A percentile compares a stretch with the other conserved stretches of the same genome.
Conservation (phyloP, 345 rosid genomes). For the Gossypium anomalum region DNA sequence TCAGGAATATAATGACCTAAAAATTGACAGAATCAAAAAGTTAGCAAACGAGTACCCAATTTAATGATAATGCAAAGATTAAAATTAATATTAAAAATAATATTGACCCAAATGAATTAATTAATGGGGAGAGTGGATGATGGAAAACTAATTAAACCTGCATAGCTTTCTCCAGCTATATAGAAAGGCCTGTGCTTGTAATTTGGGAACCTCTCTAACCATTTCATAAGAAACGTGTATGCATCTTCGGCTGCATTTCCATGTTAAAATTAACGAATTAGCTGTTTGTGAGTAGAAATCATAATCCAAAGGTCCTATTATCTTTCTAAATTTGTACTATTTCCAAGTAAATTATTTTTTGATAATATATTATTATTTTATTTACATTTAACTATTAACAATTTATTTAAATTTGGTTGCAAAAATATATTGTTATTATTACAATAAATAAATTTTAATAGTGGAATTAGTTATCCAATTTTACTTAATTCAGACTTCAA, state of each 20-base stretch:
- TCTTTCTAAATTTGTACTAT: too few species aligned
- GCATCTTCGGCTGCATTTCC: conserved; percentile 63
- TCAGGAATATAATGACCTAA: conserved; percentile 87
- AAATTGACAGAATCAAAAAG: background rate
- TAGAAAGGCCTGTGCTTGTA: conserved; percentile 68
- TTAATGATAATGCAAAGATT: background rate
- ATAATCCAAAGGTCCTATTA: too few species aligned
- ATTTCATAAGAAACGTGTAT: conserved; percentile 49
- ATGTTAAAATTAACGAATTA: background rate
- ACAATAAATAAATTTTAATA: too few species aligned
- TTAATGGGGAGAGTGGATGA: background rate
- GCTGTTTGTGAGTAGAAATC: background rate
- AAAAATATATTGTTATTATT: too few species aligned
- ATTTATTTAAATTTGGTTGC: too few species aligned
- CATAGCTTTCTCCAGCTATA: conserved; percentile 95
- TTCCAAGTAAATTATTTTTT: too few species aligned
- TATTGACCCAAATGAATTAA: background rate
- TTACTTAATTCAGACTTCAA: too few species aligned
- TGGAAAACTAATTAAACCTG: conserved; percentile 37
- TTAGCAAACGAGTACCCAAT: background rate
- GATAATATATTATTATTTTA: too few species aligned
- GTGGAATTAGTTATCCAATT: too few species aligned
- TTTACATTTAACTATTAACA: too few species aligned
- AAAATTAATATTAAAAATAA: background rate
- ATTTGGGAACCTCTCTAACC: conserved; percentile 71